Base-by-base conservation (phyloP, 1,284 basidiomycete genomes). In the Takashimella tepidaria region DNA sequence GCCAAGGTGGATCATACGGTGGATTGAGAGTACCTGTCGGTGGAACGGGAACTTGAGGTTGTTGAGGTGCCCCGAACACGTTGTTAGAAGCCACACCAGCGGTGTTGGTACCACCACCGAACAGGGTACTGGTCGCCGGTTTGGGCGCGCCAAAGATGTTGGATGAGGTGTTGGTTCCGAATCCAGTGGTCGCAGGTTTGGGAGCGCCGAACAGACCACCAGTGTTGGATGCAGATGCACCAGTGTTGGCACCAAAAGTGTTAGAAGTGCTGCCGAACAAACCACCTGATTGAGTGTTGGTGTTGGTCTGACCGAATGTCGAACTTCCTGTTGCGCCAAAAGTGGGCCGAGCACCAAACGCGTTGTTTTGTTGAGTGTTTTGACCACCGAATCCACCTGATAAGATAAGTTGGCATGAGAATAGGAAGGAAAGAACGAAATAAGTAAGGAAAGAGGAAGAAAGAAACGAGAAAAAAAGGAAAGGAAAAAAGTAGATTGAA, bases 1-100 rank as follows among this genome's bases (percentile, higher is more conserved):
- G 69, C 72, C 72, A 74, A 21, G 70, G 69, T 5, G 70, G 67
- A 53, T 63, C 60, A 55, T 74, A 74, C 0, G 59, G 55, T 5
- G 72, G 70, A 2, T 62, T 56, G 37, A 62, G 58, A 2, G 69
- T 69, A 44, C 72, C 72, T n/a, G 64, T 68, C 8, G 50, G 47
- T 20, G 70, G 70, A 21, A 64, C 59, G 11, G 68, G 63, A 27
- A 37, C 31, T 11, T 24, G 19, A 20, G 45, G 19, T 19, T 19
- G 12, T 24, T 46, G 19, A 6, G 42, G n/a, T 12, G 45, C 45
- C 5, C 45, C 45, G 22, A 46, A 46, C 19, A 46, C 12, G 22
- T 24, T 25, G 23, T 13, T 37, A 8, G 8, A 16, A 37, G 31
- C 31, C n/a, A n/a, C n/a, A 12, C 40, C 20, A 6, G 48, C 24